phyloP scores from a whole-genome alignment of 108 stramenopile genomes.

The Skeletonema marinoi region DNA sequence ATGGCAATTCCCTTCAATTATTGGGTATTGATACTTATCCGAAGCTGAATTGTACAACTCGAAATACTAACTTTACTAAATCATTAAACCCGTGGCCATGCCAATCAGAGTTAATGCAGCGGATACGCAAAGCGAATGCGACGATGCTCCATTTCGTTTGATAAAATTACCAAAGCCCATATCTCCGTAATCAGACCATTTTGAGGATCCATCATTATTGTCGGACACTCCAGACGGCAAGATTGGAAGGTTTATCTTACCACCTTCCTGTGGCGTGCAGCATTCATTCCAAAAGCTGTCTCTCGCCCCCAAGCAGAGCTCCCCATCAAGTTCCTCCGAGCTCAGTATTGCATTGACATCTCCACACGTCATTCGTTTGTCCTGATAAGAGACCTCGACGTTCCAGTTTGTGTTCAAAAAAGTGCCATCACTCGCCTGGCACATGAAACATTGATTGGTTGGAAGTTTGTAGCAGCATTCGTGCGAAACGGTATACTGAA shows the following conservation, averaged over 20 bases:
- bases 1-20: too few species aligned
- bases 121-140: not conserved
- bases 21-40: too few species aligned
- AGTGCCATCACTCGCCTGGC: conserved; percentile 43
- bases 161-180: not conserved
- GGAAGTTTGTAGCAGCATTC: conserved; percentile 47
- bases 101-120: not conserved
- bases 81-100: not conserved
- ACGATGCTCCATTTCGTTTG: not conserved
- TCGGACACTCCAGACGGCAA: conserved; percentile 32
- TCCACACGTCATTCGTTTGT: conserved; percentile 31
- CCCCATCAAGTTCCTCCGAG: conserved; percentile 43
- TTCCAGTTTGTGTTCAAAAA: conserved; percentile 54
- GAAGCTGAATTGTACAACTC: too few species aligned
- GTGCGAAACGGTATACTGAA: conserved; percentile 33
- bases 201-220: not conserved
- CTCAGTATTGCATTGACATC: conserved; percentile 47
- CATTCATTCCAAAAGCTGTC: conserved; percentile 42
- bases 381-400: conserved; percentile 39
- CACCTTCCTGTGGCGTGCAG: conserved; percentile 46
- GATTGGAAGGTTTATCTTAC: conserved; percentile 24
- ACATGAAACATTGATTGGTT: conserved; percentile 38
- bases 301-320: conserved; percentile 30
- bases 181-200: conserved; percentile 2
- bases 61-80: not conserved